Evolutionary conservation across 1,284 basidiomycete species (phyloP).

Genomic region (Earliella scabrosa): DNA sequence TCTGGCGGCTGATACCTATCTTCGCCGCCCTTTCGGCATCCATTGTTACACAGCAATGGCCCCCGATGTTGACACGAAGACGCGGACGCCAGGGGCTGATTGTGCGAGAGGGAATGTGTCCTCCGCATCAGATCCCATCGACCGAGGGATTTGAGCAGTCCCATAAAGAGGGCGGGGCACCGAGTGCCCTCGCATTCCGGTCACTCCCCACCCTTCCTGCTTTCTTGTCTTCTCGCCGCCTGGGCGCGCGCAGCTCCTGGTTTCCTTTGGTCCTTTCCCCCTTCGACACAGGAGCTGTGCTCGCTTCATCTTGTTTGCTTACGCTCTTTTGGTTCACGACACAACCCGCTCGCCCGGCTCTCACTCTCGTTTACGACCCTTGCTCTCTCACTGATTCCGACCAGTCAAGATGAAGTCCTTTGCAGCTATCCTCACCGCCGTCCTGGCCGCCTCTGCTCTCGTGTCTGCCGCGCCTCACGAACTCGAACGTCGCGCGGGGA

Average conservation of each 20-base stretch:
- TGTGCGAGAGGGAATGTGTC: slow-evolving; percentile 1
- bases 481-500: slow-evolving; percentile 13
- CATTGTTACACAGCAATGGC: neutral
- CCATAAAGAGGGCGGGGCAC: neutral
- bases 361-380: neutral
- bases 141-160: no score
- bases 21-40: slow-evolving; percentile 10
- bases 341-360: no score
- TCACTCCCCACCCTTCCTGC: slow-evolving; percentile 6
- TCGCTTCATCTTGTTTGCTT: slow-evolving; percentile 23
- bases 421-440: slow-evolving; percentile 13
- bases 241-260: slow-evolving; percentile 19
- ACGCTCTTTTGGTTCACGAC: slow-evolving; percentile 6
- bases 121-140: neutral
- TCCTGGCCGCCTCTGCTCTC: slow-evolving; percentile 9
- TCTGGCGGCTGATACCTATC: neutral
- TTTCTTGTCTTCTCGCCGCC: slow-evolving; percentile 12
- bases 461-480: slow-evolving; percentile 16
- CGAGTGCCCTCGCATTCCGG: neutral
- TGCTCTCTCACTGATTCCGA: neutral
- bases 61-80: neutral
- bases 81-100: slow-evolving; percentile 18
- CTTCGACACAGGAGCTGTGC: slow-evolving; percentile 20
- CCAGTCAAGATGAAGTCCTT: slow-evolving; percentile 23
- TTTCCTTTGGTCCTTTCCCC: neutral